Evolutionary conservation across 2,329 filamentous ascomycete species (phyloP), one percentile per base, ranked within the genome.

Genomic region (Orbilia brochopaga): DNA sequence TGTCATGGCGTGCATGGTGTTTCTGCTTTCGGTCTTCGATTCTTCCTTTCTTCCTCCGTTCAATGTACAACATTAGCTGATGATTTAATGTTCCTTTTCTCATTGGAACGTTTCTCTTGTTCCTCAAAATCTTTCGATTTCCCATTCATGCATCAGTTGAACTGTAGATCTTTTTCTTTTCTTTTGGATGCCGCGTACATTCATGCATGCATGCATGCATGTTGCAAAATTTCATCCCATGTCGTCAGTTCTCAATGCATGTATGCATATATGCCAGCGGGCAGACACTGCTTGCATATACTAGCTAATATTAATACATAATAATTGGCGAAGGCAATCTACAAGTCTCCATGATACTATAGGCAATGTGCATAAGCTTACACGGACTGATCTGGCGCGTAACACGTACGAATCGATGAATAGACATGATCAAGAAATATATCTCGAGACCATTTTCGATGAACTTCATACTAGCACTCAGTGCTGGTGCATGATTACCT

Each of bases 1-100:
- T 32, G 37, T 42, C 37, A 53, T 7, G 44, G 40, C 48, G 66
- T 57, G 66, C 53, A 54, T 57, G 30, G 55, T 62, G 32, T 60
- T 50, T 57, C 23, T 32, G 19, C 40, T 60, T 58, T 21, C 37
- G 46, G 21, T 65, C 40, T 52, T 23, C n/a, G n/a, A n/a, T n/a
- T 23, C 40, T 61, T 51, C 21, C 50, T 5, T 30, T 46, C 58
- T 54, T 30, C 52, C 57, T 59, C 42, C 53, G 17, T 58, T 54
- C 35, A 35, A 27, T 69, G 44, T 63, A 46, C 35, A 56, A 44
- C 62, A 59, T 53, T 64, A 27, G 8, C 27, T 32, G 27, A 23
- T 57, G 57, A 27, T 61, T 61, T 23, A 2, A 40, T 30, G 30
- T 58, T 52, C 24, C 56, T 66, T 37, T 67, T n/a, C n/a, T n/a